Conservation (phyloP, 805 yeast species). For the Candida silvatica region DNA sequence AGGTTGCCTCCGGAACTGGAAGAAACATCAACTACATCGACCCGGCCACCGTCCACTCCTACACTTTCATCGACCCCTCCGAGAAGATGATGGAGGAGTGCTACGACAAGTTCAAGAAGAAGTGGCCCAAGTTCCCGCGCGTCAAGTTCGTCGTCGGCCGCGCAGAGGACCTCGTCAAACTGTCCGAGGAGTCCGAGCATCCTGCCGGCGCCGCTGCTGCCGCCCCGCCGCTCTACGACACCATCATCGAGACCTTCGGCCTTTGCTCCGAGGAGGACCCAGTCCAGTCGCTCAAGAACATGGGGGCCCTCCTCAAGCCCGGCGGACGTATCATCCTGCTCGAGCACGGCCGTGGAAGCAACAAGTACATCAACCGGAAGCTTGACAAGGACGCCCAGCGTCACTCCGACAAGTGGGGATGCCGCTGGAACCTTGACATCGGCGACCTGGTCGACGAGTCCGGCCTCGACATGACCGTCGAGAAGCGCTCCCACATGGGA, state of each 20-base stretch:
- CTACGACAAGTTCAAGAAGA: constrained; percentile 58
- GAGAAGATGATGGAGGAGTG: constrained; percentile 78
- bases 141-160: constrained; percentile 87
- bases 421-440: constrained; percentile 94
- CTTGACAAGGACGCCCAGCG: constrained; percentile 77
- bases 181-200: constrained; percentile 23
- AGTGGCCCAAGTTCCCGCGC: constrained; percentile 56
- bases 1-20: constrained; percentile 95
- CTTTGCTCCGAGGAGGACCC: constrained; percentile 96
- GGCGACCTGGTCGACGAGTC: constrained; percentile 79
- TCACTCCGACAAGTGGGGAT: constrained; percentile 89
- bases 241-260: constrained; percentile 91
- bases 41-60: constrained; percentile 50
- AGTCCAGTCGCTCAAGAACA: constrained; percentile 66
- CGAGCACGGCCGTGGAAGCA: constrained; percentile 89
- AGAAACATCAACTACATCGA: constrained; percentile 75
- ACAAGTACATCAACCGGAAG: constrained; percentile 67
- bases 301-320: constrained; percentile 67
- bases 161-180: constrained; percentile 68
- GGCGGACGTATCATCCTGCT: constrained; percentile 82
- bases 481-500: constrained; percentile 79
- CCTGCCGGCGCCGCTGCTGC: constrained; percentile 10
- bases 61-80: constrained; percentile 84
- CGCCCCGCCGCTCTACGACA: constrained; percentile 63
- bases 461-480: constrained; percentile 75